Base-by-base conservation (phyloP, 768 basidiomycete genomes). In the Kwoniella sp. region DNA sequence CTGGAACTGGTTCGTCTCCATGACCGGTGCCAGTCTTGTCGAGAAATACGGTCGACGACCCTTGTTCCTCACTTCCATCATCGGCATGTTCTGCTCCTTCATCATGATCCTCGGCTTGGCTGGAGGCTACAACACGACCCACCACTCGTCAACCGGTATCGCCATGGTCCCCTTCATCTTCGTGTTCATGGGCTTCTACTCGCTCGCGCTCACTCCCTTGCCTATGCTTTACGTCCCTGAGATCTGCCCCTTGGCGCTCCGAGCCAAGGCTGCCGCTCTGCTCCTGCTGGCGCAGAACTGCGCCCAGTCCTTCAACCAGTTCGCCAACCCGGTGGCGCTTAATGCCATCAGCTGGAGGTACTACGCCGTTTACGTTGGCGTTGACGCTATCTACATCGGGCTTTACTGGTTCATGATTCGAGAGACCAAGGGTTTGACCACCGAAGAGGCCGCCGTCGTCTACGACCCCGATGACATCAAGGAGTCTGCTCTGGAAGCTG, bases 11-110 rank as follows among this genome's bases (percentile, higher is more conserved):
- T 54, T 59, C 41, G 38, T 58, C n/a, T 88, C 76, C 56, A 67
- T 72, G 45, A 38, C 59, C 28, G 70, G 68, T 30, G 70, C 72
- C 30, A 48, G 51, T 37, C 53, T 61, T 31, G 63, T 64, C 31
- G 61, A 70, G 13, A 30, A 63, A 51, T 65, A 70, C 61, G 76
- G 74, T 25, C 65, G 75, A 37, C 61, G 73, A 45, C 58, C 85
- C 0, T 83, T 91, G 20, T 90, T 72, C 67, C 58, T 78, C 54
- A 66, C 62, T 17, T 71, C 74, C 4, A 63, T 69, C 55, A 57
- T 61, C 41, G 70, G 70, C 30, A 55, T 69, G 52, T 58, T 67
- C 51, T 29, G 26, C 28, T 64, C 57, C 4, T 69, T 69, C 59
- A 53, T 67, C 53, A 56, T 69, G 51, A 58, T 69, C 38, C 53